These are phyloP conservation scores for Geranomyces michiganensis DNA, from an alignment of 192 early-diverging fungal genomes.

Conservation along the genomic window DNA sequence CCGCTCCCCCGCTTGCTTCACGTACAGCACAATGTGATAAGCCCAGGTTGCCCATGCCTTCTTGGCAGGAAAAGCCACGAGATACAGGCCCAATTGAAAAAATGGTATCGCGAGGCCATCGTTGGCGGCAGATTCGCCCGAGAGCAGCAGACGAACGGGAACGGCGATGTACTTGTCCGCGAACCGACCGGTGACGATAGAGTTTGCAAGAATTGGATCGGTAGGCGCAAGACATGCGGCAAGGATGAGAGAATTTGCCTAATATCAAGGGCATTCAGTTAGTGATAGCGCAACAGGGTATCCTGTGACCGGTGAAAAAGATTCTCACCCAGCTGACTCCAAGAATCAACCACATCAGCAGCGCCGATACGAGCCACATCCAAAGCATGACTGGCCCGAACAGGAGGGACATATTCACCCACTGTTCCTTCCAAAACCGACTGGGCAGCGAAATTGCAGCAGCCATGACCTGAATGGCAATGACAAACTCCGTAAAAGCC, in stretches of 20 bases:
- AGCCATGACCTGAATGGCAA: slow-evolving; percentile 89
- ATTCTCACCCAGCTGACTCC: slow-evolving; percentile 55
- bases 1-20: background rate
- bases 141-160: slow-evolving; percentile 44
- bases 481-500: slow-evolving; percentile 74
- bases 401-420: slow-evolving; percentile 66
- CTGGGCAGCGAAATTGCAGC: slow-evolving; percentile 72
- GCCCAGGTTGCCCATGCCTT: slow-evolving; percentile 18
- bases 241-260: slow-evolving; percentile 75
- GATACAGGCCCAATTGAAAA: slow-evolving; percentile 58
- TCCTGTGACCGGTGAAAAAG: background rate
- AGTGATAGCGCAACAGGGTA: no score
- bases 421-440: slow-evolving; percentile 58
- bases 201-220: slow-evolving; percentile 87
- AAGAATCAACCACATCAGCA: slow-evolving; percentile 56
- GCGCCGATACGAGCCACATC: slow-evolving; percentile 77
- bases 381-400: slow-evolving; percentile 77
- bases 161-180: slow-evolving; percentile 86
- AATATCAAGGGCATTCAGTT: no score
- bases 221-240: slow-evolving; percentile 88
- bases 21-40: slow-evolving; percentile 24
- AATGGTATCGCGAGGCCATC: slow-evolving; percentile 79
- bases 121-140: slow-evolving; percentile 73
- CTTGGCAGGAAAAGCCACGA: slow-evolving; percentile 36
- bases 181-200: slow-evolving; percentile 91